phyloP scores from a whole-genome alignment of 2,329 filamentous ascomycete species.

The Alternaria rosae region DNA sequence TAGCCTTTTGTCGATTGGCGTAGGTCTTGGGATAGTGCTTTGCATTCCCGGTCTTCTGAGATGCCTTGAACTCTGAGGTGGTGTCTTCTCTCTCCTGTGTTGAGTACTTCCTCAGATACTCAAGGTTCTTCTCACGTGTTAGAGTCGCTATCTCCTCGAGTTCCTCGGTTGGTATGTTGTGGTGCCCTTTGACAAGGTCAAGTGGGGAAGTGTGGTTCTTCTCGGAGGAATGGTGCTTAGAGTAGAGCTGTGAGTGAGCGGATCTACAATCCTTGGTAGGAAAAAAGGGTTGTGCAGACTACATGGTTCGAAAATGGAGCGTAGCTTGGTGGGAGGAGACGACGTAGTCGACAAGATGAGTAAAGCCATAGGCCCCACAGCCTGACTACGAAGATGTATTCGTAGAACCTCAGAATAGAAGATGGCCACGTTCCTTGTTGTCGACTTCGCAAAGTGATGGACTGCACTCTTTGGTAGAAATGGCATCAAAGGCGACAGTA shows the following conservation, averaged over 20 bases:
- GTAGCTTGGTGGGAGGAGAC: fast-evolving
- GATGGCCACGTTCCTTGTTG: not conserved
- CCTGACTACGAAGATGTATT: not conserved
- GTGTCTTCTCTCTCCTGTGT: not conserved
- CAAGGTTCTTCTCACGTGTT: no score
- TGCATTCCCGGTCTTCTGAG: not conserved
- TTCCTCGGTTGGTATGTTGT: no score
- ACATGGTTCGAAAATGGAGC: not conserved
- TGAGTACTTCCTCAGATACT: not conserved
- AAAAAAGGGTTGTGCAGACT: not conserved
- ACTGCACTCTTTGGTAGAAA: not conserved
- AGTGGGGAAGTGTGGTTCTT: no score
- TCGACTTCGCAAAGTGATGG: not conserved
- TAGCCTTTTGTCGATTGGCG: not conserved
- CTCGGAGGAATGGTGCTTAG: no score
- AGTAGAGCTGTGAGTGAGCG: no score
- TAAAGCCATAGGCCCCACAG: no score
- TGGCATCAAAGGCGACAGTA: not conserved
- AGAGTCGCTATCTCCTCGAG: no score
- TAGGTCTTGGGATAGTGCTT: not conserved
- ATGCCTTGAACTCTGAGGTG: not conserved
- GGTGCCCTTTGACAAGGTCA: no score
- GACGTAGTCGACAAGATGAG: not conserved
- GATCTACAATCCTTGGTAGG: no score
- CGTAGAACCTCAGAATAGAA: not conserved